These are phyloP conservation scores for Byssothecium circinans DNA, from an alignment of 2,329 filamentous ascomycete species.

Conservation along the genomic window DNA sequence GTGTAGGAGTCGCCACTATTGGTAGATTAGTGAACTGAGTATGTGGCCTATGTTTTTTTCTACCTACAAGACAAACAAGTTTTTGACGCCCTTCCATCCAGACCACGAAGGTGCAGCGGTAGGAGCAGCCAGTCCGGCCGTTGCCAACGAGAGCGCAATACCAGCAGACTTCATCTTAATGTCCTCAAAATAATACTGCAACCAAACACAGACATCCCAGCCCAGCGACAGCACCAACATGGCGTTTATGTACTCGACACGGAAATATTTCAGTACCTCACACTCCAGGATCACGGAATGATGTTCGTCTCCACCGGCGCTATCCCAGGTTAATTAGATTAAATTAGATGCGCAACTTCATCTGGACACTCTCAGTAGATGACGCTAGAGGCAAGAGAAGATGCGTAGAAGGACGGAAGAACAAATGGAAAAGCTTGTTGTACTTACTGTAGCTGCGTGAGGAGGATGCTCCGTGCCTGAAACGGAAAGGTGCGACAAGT, in stretches of 20 bases:
- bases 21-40: constrained; percentile 4
- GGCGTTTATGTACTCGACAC: constrained; percentile 12
- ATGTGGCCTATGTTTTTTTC: too few relatives aligned
- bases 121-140: constrained; percentile 23
- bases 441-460: background rate
- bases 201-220: constrained; percentile 1
- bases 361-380: constrained; percentile 19
- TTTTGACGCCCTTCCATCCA: constrained; percentile 37
- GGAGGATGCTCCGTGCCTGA: constrained; percentile 16
- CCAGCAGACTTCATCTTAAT: constrained; percentile 27
- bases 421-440: constrained; percentile 18
- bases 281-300: constrained; percentile 17
- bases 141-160: constrained; percentile 25
- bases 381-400: constrained; percentile 9
- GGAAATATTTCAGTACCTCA: constrained; percentile 13
- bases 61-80: constrained; percentile 39
- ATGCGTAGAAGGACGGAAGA: constrained; percentile 18
- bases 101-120: constrained; percentile 26
- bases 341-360: constrained; percentile 20
- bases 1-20: constrained; percentile 62
- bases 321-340: constrained; percentile 31
- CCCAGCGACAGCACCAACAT: constrained; percentile 1
- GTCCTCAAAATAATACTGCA: background rate
- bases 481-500: constrained; percentile 10
- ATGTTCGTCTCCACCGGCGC: constrained; percentile 16